phyloP scores from a whole-genome alignment of 805 yeast genomes.

The Yarrowia alimentaria region DNA sequence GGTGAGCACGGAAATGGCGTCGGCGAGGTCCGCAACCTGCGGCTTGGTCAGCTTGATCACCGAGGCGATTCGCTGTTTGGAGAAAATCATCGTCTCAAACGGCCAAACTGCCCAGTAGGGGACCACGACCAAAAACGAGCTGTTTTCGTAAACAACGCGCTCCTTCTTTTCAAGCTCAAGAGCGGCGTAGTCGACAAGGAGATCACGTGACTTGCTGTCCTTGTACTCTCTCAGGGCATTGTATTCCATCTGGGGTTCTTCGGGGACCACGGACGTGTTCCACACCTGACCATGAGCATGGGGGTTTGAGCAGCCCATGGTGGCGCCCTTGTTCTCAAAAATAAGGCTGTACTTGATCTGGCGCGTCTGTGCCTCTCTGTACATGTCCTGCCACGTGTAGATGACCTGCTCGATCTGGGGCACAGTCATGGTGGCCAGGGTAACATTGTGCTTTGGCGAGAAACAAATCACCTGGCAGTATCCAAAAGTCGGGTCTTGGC shows the following conservation, averaged over 20 bases:
- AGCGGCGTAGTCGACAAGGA: slow-evolving; percentile 62
- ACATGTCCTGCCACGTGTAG: slow-evolving; percentile 58
- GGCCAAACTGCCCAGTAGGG: slow-evolving; percentile 89
- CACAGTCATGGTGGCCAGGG: slow-evolving; percentile 59
- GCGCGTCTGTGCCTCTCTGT: slow-evolving; percentile 45
- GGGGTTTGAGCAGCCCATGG: slow-evolving; percentile 81
- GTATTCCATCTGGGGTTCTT: slow-evolving; percentile 62
- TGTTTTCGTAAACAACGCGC: slow-evolving; percentile 59
- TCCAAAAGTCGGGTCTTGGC: slow-evolving; percentile 61
- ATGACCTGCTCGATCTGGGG: slow-evolving; percentile 51
- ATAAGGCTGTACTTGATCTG: slow-evolving; percentile 60
- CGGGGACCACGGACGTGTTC: slow-evolving; percentile 65
- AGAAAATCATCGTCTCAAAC: slow-evolving; percentile 62
- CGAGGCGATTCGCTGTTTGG: slow-evolving; percentile 55
- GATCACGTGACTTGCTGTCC: slow-evolving; percentile 44
- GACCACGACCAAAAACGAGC: slow-evolving; percentile 62
- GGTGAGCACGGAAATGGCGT: slow-evolving; percentile 52
- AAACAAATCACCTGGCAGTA: slow-evolving; percentile 71
- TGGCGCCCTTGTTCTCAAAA: slow-evolving; percentile 73
- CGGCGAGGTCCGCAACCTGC: slow-evolving; percentile 57
- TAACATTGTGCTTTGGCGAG: slow-evolving; percentile 64
- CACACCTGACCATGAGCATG: slow-evolving; percentile 85
- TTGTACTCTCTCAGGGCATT: slow-evolving; percentile 50
- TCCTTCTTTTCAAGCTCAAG: slow-evolving; percentile 46
- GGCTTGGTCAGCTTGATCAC: slow-evolving; percentile 48